Evolutionary conservation across 495 filamentous ascomycete genomes (phyloP).

Genomic region (Daldinia decipiens): DNA sequence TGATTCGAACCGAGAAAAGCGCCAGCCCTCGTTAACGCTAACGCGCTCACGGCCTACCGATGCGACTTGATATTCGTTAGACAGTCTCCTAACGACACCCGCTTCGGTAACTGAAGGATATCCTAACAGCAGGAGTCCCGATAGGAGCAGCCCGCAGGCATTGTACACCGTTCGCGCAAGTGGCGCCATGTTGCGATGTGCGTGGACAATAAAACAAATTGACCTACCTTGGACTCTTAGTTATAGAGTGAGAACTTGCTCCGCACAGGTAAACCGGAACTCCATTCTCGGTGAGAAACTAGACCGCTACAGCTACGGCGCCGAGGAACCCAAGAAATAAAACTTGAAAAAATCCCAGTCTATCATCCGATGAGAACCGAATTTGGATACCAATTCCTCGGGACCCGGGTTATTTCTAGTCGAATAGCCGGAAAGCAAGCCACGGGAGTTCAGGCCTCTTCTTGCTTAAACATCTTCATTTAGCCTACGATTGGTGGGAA

Average conservation of each 20-base stretch:
- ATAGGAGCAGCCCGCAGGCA: slow-evolving; percentile 25
- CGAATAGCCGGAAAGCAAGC: slow-evolving; percentile 33
- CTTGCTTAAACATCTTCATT: neutral
- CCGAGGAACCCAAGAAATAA: slow-evolving; percentile 30
- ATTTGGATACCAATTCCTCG: slow-evolving; percentile 23
- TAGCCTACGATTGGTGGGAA: slow-evolving; percentile 36
- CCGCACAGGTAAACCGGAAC: slow-evolving; percentile 17
- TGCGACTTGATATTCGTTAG: slow-evolving; percentile 15
- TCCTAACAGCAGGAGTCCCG: slow-evolving; percentile 29
- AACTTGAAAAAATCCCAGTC: slow-evolving; percentile 22
- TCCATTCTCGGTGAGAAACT: slow-evolving; percentile 29
- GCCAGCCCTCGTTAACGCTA: slow-evolving; percentile 51
- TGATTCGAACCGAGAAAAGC: slow-evolving; percentile 51
- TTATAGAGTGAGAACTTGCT: slow-evolving; percentile 17
- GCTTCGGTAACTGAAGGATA: slow-evolving; percentile 14
- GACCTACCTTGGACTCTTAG: neutral
- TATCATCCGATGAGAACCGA: slow-evolving; percentile 18
- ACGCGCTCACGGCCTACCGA: slow-evolving; percentile 42
- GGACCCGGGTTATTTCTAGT: slow-evolving; percentile 40
- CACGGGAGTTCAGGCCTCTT: slow-evolving; percentile 1
- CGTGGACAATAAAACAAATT: neutral
- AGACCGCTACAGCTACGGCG: slow-evolving; percentile 24
- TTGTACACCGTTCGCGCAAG: slow-evolving; percentile 27
- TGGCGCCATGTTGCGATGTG: slow-evolving; percentile 18
- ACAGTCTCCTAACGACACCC: slow-evolving; percentile 16